Conservation (phyloP, 495 filamentous ascomycete genomes). For the Sphaerosporella brunnea region DNA sequence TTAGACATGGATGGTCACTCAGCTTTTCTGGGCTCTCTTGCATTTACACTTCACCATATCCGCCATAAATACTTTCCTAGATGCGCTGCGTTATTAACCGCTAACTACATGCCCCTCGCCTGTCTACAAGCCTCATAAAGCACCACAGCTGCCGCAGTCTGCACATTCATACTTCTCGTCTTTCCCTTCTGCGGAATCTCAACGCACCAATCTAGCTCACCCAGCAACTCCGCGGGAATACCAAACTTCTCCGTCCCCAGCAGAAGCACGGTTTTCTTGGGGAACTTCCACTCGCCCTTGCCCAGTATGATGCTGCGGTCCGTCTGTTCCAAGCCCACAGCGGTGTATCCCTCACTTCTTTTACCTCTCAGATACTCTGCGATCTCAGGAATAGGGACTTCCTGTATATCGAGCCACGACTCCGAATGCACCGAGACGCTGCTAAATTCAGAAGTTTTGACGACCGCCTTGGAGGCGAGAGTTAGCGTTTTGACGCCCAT, state of each 20-base stretch:
- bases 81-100: too few species aligned
- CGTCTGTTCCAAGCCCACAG: conserved; percentile 36
- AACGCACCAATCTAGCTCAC: conserved; percentile 31
- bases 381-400: conserved; percentile 25
- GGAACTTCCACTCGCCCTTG: conserved; percentile 16
- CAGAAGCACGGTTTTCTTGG: conserved; percentile 30
- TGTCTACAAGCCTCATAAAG: conserved; percentile 31
- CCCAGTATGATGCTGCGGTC: conserved; percentile 29
- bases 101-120: too few species aligned
- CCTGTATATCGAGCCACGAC: conserved; percentile 30
- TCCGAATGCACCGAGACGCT: conserved; percentile 31
- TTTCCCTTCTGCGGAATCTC: conserved; percentile 34
- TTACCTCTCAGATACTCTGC: conserved; percentile 21
- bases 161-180: conserved; percentile 37
- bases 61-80: too few species aligned
- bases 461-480: conserved; percentile 21
- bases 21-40: too few species aligned
- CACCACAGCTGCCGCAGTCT: conserved; percentile 34
- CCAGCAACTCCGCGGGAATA: conserved; percentile 30
- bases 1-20: too few species aligned
- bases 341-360: conserved; percentile 28
- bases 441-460: conserved; percentile 29
- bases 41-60: too few species aligned
- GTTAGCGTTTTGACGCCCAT: conserved; percentile 30
- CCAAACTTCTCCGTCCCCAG: conserved; percentile 34